Evolutionary conservation across 2,329 filamentous ascomycete species (phyloP), one percentile per base, ranked within the genome.

Genomic region (Penicillium crustosum): DNA sequence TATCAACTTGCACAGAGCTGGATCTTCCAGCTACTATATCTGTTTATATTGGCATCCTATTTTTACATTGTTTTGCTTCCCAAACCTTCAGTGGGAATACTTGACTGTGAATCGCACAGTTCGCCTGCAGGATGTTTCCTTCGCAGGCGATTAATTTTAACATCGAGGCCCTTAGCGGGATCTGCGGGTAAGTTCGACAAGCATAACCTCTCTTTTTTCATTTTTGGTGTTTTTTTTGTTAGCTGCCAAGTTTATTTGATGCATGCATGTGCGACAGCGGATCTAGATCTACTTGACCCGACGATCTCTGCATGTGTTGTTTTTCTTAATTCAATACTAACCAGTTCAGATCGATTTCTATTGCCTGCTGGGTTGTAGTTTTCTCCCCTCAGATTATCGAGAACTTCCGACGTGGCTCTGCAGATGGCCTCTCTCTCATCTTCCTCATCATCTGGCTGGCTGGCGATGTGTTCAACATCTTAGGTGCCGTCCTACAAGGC

Each of bases 381-480:
- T 99, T 97, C 79, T 94, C 91, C 0, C 94, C 94, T 2, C 94
- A 99, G 68, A 97, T 99, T 67, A 88, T 96, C 67, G 91, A 96
- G 71, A 97, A 97, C 73, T 97, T 96, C 78, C 88, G 87, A 62
- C 86, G 92, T 55, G 81, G 85, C 64, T 95, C 89, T 41, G 91
- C 92, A 57, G 91, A 97, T 72, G 93, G 92, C 2, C 82, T 97
- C 1, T 96, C 91, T 0, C 84, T 97, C 15, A 88, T 93, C 55
- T 99, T 97, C 79, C 87, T 97, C 70, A 87, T 95, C 59, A 85
- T 96, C 68, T 99, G 94, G 94, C 83, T 97, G 2, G 82, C 88
- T 1, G 94, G 94, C 52, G 94, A 99, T 86, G 87, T 97, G 64
- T 97, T 96, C 82, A 97, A 97, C 73, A 95, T 97, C 62, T 82